phyloP scores from a whole-genome alignment of 495 filamentous ascomycete species.

The Hyaloscypha finlandica region DNA sequence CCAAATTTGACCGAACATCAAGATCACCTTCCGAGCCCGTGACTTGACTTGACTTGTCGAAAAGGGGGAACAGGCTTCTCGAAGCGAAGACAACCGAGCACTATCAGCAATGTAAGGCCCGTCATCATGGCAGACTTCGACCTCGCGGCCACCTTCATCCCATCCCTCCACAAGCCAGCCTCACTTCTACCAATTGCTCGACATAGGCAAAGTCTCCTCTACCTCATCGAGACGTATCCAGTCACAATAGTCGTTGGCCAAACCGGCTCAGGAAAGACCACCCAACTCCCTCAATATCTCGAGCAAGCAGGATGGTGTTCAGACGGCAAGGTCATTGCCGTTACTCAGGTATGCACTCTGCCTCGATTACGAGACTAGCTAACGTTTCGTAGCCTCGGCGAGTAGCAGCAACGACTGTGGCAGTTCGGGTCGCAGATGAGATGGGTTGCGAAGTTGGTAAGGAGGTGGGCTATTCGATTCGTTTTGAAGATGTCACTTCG shows the following conservation, averaged over 20 bases:
- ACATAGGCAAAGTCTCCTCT: slow-evolving; percentile 71
- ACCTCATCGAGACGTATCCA: slow-evolving; percentile 73
- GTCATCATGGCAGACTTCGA: slow-evolving; percentile 56
- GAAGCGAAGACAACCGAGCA: background rate
- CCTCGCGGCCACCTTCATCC: slow-evolving; percentile 67
- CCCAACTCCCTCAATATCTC: slow-evolving; percentile 85
- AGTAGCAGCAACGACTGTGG: slow-evolving; percentile 92
- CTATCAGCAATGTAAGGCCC: slow-evolving; percentile 16
- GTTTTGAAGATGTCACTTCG: slow-evolving; percentile 96
- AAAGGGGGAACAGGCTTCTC: background rate
- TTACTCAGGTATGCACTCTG: slow-evolving; percentile 75
- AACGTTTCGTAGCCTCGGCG: slow-evolving; percentile 70
- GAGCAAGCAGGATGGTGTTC: slow-evolving; percentile 88
- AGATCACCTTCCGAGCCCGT: background rate
- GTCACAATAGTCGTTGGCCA: slow-evolving; percentile 87
- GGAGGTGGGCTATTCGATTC: slow-evolving; percentile 94
- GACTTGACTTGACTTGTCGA: background rate
- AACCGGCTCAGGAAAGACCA: slow-evolving; percentile 90
- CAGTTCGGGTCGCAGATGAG: slow-evolving; percentile 88
- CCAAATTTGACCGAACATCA: background rate
- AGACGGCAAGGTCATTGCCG: slow-evolving; percentile 75
- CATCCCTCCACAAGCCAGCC: slow-evolving; percentile 75
- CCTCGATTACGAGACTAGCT: background rate
- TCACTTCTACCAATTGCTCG: slow-evolving; percentile 76
- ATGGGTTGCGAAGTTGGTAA: slow-evolving; percentile 88